These are phyloP conservation scores for Aeminium ludgeri DNA, from an alignment of 495 filamentous ascomycete species.

Conservation along the genomic window DNA sequence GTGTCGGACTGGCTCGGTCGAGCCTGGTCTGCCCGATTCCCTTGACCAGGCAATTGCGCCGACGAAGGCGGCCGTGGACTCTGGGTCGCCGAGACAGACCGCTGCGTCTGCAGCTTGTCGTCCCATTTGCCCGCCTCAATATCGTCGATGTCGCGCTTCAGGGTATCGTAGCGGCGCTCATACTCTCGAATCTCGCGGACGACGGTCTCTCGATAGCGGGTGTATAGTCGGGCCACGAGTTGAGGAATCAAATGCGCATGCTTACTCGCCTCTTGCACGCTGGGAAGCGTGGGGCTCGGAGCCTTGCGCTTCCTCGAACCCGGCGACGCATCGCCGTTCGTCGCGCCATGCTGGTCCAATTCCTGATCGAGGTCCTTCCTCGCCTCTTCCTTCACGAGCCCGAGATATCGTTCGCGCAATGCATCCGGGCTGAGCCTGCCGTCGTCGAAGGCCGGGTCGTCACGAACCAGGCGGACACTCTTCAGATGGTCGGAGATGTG, in stretches of 20 bases:
- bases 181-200: slow-evolving; percentile 55
- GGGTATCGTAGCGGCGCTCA: slow-evolving; percentile 46
- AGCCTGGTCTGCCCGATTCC: background rate
- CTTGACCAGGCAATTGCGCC: slow-evolving; percentile 3
- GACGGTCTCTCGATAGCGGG: slow-evolving; percentile 49
- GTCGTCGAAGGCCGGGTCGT: slow-evolving; percentile 50
- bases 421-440: slow-evolving; percentile 61
- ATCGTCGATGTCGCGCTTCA: slow-evolving; percentile 49
- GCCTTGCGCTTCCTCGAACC: slow-evolving; percentile 51
- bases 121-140: slow-evolving; percentile 46
- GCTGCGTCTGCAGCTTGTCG: slow-evolving; percentile 11
- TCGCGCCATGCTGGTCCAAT: slow-evolving; percentile 3
- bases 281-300: slow-evolving; percentile 42
- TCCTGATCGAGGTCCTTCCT: slow-evolving; percentile 19
- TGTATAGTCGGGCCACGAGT: slow-evolving; percentile 55
- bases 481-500: slow-evolving; percentile 58
- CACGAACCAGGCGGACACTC: slow-evolving; percentile 49
- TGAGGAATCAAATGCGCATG: slow-evolving; percentile 49
- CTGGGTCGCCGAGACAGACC: slow-evolving; percentile 8
- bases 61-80: slow-evolving; percentile 11
- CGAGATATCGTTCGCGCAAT: slow-evolving; percentile 58
- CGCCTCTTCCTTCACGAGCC: slow-evolving; percentile 58
- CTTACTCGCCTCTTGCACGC: slow-evolving; percentile 45
- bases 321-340: slow-evolving; percentile 17
- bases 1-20: background rate